A percentile compares a stretch with the other conserved stretches of the same genome.
Evolutionary conservation across 176 grass and related monocot genomes (phyloP).

Genomic region (Pontederia crassipes): DNA sequence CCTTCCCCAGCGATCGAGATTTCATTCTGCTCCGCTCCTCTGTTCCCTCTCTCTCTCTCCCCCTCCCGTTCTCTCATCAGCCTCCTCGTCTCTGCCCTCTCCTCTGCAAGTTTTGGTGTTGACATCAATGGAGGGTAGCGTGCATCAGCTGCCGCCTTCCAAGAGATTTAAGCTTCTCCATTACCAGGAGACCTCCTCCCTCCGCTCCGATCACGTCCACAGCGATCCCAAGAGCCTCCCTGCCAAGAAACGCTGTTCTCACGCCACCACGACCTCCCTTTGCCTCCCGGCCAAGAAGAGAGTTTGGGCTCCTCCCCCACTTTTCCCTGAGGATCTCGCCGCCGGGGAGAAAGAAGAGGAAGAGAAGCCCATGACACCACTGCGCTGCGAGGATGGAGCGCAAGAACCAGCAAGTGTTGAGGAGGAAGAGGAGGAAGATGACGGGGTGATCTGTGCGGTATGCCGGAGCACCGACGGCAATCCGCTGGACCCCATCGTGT

Average conservation of each 20-base stretch:
- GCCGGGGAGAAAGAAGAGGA: neutral
- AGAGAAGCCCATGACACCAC: neutral
- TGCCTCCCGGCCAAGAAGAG: constrained; percentile 73
- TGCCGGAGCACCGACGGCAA: constrained; percentile 85
- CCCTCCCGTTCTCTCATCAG: too few species aligned
- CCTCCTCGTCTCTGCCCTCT: neutral
- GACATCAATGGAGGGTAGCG: constrained; percentile 15
- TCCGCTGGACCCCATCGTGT: constrained; percentile 78
- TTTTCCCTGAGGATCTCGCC: neutral
- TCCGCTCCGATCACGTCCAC: neutral
- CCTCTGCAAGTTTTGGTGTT: neutral
- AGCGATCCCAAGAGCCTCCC: constrained; percentile 19
- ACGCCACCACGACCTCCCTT: neutral
- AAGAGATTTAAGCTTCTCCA: constrained; percentile 63
- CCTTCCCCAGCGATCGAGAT: too few species aligned
- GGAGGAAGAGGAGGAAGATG: constrained; percentile 34
- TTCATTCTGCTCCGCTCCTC: neutral
- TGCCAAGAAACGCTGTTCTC: constrained; percentile 22
- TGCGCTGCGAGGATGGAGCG: constrained; percentile 6
- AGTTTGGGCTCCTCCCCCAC: constrained; percentile 14
- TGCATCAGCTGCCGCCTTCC: constrained; percentile 44
- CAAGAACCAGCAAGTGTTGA: neutral
- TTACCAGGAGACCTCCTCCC: constrained; percentile 1
- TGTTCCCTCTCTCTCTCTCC: neutral
- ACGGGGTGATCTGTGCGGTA: constrained; percentile 62